These are phyloP conservation scores for Tilletiopsis washingtonensis DNA, from an alignment of 1,284 basidiomycete genomes.

Conservation along the genomic window DNA sequence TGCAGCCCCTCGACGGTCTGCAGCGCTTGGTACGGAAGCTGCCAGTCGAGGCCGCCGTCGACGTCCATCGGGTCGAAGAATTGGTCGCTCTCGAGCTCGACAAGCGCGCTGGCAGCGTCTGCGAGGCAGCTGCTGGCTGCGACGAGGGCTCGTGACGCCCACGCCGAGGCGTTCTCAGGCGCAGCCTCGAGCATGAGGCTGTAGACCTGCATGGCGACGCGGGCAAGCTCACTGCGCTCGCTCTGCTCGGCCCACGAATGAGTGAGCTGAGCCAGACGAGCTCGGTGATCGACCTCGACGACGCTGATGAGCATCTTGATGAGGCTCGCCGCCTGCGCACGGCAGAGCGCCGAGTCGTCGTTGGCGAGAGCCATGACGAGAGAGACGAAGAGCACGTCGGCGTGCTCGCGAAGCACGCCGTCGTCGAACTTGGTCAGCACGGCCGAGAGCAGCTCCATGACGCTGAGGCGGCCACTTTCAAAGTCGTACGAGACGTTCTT, in stretches of 20 bases:
- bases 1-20: conserved; percentile 59
- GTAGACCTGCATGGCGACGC: conserved; percentile 63
- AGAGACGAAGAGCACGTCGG: conserved; percentile 83
- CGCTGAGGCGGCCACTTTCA: conserved; percentile 81
- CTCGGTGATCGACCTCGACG: conserved; percentile 59
- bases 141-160: conserved; percentile 15
- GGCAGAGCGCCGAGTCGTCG: conserved; percentile 79
- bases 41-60: conserved; percentile 59
- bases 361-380: conserved; percentile 89
- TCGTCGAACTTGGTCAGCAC: conserved; percentile 77
- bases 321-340: conserved; percentile 75
- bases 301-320: conserved; percentile 67
- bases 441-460: conserved; percentile 80
- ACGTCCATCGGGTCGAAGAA: conserved; percentile 9
- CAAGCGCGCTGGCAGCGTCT: conserved; percentile 26
- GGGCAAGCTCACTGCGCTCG: conserved; percentile 57
- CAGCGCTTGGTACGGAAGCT: conserved; percentile 73
- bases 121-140: conserved; percentile 13
- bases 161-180: neutral
- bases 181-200: conserved; percentile 21
- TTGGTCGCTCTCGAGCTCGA: conserved; percentile 13
- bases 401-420: conserved; percentile 67
- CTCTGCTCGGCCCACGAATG: conserved; percentile 67
- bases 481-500: conserved; percentile 87
- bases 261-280: conserved; percentile 62